Base-by-base conservation (phyloP, 2,329 filamentous ascomycete species). In the Colletotrichum sp. region DNA sequence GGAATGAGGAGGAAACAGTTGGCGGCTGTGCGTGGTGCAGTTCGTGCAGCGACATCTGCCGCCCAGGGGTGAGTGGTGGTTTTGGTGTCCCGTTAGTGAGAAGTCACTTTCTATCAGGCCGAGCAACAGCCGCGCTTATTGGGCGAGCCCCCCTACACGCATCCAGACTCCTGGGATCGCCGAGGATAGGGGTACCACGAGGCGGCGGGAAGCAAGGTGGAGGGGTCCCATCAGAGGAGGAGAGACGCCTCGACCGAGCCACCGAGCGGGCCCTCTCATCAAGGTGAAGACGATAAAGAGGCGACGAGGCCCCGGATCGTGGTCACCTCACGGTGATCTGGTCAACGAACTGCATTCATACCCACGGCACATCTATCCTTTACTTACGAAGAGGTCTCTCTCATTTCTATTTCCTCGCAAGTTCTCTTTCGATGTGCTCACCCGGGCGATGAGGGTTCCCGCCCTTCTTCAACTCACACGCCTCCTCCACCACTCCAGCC, bases 71-170 rank as follows among this genome's bases (percentile, higher is more conserved):
- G 65, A 49, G 57, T 52, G 39, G 52, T 59, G 68, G 21, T 36
- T 72, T 28, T 66, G 70, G 75, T 36, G 75, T 77, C 66, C 49
- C 63, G 39, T 66, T 75, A 67, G 66, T 55, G 60, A 59, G 62
- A 78, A 72, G 77, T 78, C 77, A 78, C 77, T 77, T 28, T 78
- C 77, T 77, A 78, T 78, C 77, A 70, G 39, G 64, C 57, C 64
- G 28, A 64, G 34, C 21, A 67, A 32, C 57, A 16, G 44, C 16
- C n/a, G 26, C 44, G 63, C 71, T 69, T 21, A 77, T 75, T 78
- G 75, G 77, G 60, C 49, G 9, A n/a, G 52, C 28, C 8, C 49
- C 67, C 64, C 66, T 70, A 64, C 26, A 67, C 34, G 62, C 15
- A 60, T 77, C 77, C 75, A 78, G 77, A 78, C 69, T 69, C 62